Evolutionary conservation across 2,329 filamentous ascomycete genomes (phyloP), one percentile per base, ranked within the genome.

Genomic region (Incumbomyces delicatus): DNA sequence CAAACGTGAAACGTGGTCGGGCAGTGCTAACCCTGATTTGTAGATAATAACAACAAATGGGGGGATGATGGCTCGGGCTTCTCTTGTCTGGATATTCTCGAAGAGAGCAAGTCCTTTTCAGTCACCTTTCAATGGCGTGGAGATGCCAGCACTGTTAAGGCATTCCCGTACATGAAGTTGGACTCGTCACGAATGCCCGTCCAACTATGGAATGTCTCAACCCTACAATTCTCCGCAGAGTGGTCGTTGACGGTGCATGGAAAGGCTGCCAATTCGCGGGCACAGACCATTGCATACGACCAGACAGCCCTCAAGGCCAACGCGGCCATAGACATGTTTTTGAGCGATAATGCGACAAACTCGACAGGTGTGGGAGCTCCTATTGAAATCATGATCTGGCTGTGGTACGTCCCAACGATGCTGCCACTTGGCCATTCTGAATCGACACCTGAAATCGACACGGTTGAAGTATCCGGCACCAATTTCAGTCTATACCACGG

Each of bases 351-450:
- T 33, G 34, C 36, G 2, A 43, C 44, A 17, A 52, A 52, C 33
- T 40, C 43, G 16, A 52, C 50, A 7, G 41, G 37, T 6, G 10
- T 50, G 1, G 47, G 44, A 2, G 31, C 47, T 6, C 50, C 50
- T 3, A 47, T 52, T 16, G 50, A 52, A 22, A 50, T 52, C 35
- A 52, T 52, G 50, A 52, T 52, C 40, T 52, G 50, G 50, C 34
- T 41, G 20, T 52, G 50, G 50, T 50, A 41, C 22, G 42, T 45
- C 7, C 44, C 47, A 3, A 42, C 47, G 29, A 46, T 52, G 17
- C 16, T 47, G 6, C 50, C 50, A 8, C 33, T 52, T 27, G 50
- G 50, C 12, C 39, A 47, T 35, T 27, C 39, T 16, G 44, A 49
- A 33, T 49, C 50, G 2, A 52, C 50, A 6, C 50, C 50, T 13